Base-by-base conservation (phyloP, 108 stramenopile species). In the Nitzschia putrida region DNA sequence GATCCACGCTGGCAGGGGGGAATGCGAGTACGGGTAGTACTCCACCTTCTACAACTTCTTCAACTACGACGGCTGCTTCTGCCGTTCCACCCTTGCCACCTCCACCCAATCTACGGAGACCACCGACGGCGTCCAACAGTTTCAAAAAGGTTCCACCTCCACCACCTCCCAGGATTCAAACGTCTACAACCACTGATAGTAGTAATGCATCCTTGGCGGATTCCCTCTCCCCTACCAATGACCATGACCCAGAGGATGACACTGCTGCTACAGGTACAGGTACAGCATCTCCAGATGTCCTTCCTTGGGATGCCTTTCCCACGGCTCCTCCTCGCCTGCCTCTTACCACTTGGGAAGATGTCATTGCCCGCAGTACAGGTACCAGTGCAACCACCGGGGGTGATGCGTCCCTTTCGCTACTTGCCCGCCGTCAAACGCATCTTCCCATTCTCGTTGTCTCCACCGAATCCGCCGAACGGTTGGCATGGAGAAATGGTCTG, bases 401-500 rank as follows among this genome's bases (percentile, higher is more conserved):
- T 34, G 13, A 12, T 42, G 7, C 45, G 11, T 45, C 8, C 22
- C 51, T 41, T 57, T 47, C 73, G 57, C 23, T 53, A 43, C 37
- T 94, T 24, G 85, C 93, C 7, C 53, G 69, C 23, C 85, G 88
- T 29, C 93, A 94, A 80, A 75, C 81, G 10, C 85, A 73, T 34
- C 64, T 91, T 40, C 81, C 88, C 3, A 74, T 94, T 29, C 72
- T 94, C 13, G 63, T 94, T n/a, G 41, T 94, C 7, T 80, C 88
- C 50, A 91, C 92, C 13, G 85, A 90, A 65, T 56, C 71, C 7
- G 88, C 92, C 6, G 73, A 89, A 61, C 51, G 61, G 34, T 54
- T 93, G 56, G 89, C 89, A 14, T 68, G 80, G 73, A 90, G 88
- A 60, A 93, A 93, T 68, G 79, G 83, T 23, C 66, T 90, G 47